Base-by-base conservation (phyloP, 2,329 filamentous ascomycete species). In the Botryotinia calthae region DNA sequence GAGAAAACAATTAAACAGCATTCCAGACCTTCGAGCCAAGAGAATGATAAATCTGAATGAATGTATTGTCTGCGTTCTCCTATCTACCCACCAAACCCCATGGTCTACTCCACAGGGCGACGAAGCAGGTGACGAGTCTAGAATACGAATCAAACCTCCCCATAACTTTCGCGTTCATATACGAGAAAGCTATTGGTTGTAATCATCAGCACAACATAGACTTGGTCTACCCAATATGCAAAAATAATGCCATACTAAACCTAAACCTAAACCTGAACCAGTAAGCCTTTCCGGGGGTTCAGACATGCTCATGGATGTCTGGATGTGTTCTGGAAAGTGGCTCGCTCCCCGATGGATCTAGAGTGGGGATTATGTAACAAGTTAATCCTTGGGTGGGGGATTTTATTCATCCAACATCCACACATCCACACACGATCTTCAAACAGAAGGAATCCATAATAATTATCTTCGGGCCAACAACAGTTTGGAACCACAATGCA, bases 91-190 rank as follows among this genome's bases (percentile, higher is more conserved):
- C 44, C 18, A 34, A 59, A 51, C 58, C 54, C 56, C 58, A 66
- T 25, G 10, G n/a, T 51, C 31, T 66, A 54, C 46, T 66, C 46
- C 64, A 66, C 46, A 66, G 56, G 34, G 25, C 46, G 46, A 31
- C 64, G 64, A 51, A 40, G 64, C 46, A 44, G 65, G 18, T 67
- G 48, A 56, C 65, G 65, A 67, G 48, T 67, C n/a, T 56, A 66
- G 48, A 67, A 54, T 56, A 56, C 48, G 48, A 67, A 67, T 66
- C 48, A 28, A 56, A 56, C 28, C 18, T 20, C 48, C 18, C 34
- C 12, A 8, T 25, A 42, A 37, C 65, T 31, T 44, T 54, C 5
- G 65, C 16, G 34, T 67, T 22, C 34, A 42, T 56, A n/a, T 67
- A 56, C 34, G 34, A 56, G 48, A n/a, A 42, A 67, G 48, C 25